Evolutionary conservation across 345 rosid species (phyloP).

Genomic region (Pugionium dolabratum): DNA sequence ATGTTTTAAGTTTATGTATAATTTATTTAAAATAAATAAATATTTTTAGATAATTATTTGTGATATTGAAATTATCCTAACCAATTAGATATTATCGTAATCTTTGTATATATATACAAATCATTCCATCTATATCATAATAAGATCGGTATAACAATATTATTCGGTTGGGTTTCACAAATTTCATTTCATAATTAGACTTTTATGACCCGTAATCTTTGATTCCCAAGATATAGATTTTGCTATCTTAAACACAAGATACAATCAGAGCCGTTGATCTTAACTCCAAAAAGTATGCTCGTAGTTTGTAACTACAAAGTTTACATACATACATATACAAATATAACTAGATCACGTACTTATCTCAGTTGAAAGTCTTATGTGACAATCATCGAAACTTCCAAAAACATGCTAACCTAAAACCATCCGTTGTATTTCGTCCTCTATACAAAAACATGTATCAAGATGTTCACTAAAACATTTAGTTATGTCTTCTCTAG

Average conservation of each 20-base stretch:
- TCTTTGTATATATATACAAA: too few relatives aligned
- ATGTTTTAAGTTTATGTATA: too few relatives aligned
- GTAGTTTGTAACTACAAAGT: conserved; percentile 30
- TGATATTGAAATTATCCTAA: too few relatives aligned
- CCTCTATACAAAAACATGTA: conserved; percentile 7
- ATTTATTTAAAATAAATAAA: too few relatives aligned
- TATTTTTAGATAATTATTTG: too few relatives aligned
- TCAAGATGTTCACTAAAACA: conserved; percentile 21
- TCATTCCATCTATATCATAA: too few relatives aligned
- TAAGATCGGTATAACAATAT: too few relatives aligned
- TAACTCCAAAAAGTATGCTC: neutral
- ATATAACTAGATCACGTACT: neutral
- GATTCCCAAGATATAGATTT: too few relatives aligned
- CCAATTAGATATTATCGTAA: too few relatives aligned
- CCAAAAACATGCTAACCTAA: conserved; percentile 27
- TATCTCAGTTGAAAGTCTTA: conserved; percentile 24
- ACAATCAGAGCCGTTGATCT: conserved; percentile 16
- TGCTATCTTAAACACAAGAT: neutral
- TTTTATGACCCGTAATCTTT: neutral
- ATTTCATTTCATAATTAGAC: neutral
- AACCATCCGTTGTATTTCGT: conserved; percentile 26
- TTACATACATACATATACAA: conserved; percentile 17
- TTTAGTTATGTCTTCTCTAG: conserved; percentile 26
- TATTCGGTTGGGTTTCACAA: neutral
- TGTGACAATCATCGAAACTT: conserved; percentile 27